Conservation (phyloP, 768 basidiomycete species). For the Leucocoprinus leucothites region DNA sequence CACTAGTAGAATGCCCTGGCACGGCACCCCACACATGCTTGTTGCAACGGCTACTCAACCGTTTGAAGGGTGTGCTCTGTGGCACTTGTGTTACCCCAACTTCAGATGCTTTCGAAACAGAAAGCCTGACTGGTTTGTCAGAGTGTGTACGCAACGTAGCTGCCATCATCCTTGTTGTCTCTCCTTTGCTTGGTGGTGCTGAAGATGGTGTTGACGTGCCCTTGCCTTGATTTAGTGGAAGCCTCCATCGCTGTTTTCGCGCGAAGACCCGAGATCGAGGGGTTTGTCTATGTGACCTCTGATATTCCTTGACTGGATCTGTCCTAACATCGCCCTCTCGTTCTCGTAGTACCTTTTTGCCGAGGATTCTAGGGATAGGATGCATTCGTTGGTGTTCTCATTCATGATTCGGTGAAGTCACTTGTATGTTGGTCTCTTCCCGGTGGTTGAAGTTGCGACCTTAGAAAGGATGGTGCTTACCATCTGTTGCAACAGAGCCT, state of each 20-base stretch:
- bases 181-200: conserved; percentile 5
- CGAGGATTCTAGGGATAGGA: conserved; percentile 1
- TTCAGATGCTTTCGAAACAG: conserved; percentile 8
- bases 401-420: background rate
- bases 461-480: conserved; percentile 2
- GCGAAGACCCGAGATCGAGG: conserved; percentile 8
- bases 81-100: conserved; percentile 9
- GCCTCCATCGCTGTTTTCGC: background rate
- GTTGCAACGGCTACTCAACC: conserved; percentile 5
- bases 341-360: background rate
- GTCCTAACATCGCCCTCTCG: background rate
- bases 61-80: background rate
- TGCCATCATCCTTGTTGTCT: conserved; percentile 2
- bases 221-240: conserved; percentile 10
- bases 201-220: background rate
- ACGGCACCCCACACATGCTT: conserved; percentile 1
- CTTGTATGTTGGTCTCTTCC: conserved; percentile 12
- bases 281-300: background rate
- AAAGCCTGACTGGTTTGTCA: conserved; percentile 9
- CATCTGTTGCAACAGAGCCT: conserved; percentile 12
- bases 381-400: background rate
- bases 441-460: conserved; percentile 13
- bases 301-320: background rate
- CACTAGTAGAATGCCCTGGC: conserved; percentile 9
- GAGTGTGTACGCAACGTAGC: background rate